Conservation (phyloP, 345 rosid genomes). For the Aegle marmelos region DNA sequence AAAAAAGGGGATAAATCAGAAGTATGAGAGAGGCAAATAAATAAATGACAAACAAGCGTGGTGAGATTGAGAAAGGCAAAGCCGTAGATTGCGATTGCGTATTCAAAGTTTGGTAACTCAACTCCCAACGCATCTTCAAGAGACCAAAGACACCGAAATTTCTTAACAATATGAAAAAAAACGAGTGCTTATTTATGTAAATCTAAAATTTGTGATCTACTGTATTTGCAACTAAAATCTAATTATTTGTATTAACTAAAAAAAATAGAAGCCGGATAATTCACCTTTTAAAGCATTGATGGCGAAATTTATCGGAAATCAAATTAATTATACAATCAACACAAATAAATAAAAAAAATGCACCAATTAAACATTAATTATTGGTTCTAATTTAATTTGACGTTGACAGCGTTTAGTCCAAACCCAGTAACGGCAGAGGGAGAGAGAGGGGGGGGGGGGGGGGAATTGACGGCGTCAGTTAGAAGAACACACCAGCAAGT, state of each 20-base stretch:
- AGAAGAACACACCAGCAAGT: not conserved
- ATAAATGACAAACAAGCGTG: not conserved
- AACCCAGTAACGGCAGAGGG: too few relatives aligned
- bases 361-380: too few relatives aligned
- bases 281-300: too few relatives aligned
- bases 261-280: too few relatives aligned
- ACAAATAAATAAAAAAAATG: too few relatives aligned
- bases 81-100: not conserved
- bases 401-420: not conserved
- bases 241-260: not conserved
- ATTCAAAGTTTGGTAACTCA: not conserved
- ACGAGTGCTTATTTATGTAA: not conserved
- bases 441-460: too few relatives aligned
- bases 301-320: too few relatives aligned
- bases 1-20: too few relatives aligned
- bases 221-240: not conserved
- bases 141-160: not conserved
- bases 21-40: not conserved
- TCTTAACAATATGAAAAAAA: not conserved
- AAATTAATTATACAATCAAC: too few relatives aligned
- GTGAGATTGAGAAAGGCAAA: not conserved
- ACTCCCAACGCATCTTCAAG: not conserved
- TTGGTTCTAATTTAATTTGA: not conserved
- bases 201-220: too few relatives aligned
- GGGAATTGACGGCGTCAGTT: conserved; percentile 14